Evolutionary conservation across 805 yeast species (phyloP).

Genomic region (Barnettozyma siamensis): DNA sequence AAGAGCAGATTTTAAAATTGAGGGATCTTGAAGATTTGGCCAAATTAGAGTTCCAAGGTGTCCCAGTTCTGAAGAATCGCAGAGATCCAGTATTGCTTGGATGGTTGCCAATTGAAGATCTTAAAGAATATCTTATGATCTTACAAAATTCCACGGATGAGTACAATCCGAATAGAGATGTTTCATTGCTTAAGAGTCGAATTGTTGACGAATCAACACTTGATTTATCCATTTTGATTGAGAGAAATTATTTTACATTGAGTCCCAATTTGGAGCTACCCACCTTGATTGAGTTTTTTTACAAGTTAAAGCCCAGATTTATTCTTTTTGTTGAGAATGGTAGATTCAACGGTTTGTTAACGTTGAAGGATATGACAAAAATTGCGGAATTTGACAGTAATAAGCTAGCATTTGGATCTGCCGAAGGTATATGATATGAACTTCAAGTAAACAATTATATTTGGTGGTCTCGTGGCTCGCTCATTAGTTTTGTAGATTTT

Average conservation of each 20-base stretch:
- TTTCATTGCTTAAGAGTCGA: conserved; percentile 5
- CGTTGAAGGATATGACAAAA: conserved; percentile 19
- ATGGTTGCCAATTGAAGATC: conserved; percentile 34
- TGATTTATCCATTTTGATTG: conserved; percentile 16
- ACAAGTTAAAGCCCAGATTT: conserved; percentile 25
- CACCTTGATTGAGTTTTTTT: conserved; percentile 24
- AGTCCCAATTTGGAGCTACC: conserved; percentile 20
- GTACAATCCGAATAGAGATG: conserved; percentile 4
- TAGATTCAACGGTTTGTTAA: conserved; percentile 19
- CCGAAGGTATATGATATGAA: background rate
- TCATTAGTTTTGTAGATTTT: too few species aligned
- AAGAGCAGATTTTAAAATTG: conserved; percentile 26
- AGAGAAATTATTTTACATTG: conserved; percentile 15
- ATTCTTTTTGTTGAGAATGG: conserved; percentile 23
- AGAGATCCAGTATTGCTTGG: conserved; percentile 35
- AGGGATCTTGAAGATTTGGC: conserved; percentile 22
- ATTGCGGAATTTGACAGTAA: conserved; percentile 8
- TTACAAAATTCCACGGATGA: background rate
- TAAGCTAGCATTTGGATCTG: background rate
- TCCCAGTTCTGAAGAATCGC: conserved; percentile 38
- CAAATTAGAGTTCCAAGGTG: conserved; percentile 29
- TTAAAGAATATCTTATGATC: conserved; percentile 27
- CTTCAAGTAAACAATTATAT: too few species aligned
- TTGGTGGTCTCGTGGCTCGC: too few species aligned
- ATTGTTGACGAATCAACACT: background rate